Conservation (phyloP, 2,329 filamentous ascomycete genomes). For the Fusarium sp. region DNA sequence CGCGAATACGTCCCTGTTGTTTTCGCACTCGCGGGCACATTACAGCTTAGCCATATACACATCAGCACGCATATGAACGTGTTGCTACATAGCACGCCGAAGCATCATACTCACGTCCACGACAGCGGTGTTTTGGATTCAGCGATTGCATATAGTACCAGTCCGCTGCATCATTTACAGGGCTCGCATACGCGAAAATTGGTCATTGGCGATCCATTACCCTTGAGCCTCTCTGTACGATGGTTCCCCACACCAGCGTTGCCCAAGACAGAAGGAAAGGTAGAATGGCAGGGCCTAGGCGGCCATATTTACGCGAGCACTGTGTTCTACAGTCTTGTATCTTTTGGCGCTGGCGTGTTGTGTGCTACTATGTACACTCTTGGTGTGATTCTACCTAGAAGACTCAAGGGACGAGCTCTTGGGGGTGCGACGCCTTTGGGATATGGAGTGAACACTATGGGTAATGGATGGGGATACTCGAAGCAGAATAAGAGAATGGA, state of each 20-base stretch:
- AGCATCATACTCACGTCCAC: conserved; percentile 69
- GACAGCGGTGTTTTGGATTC: conserved; percentile 85
- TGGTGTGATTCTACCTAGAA: conserved; percentile 65
- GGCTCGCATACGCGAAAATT: conserved; percentile 69
- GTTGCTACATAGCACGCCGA: conserved; percentile 76
- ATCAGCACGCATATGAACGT: conserved; percentile 91
- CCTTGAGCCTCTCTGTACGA: conserved; percentile 79
- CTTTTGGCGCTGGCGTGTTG: conserved; percentile 65
- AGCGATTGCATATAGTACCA: conserved; percentile 86
- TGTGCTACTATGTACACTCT: conserved; percentile 68
- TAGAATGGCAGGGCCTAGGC: conserved; percentile 72
- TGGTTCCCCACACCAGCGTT: conserved; percentile 85
- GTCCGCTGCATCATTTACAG: conserved; percentile 70
- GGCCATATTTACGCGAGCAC: conserved; percentile 72
- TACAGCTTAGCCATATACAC: conserved; percentile 90
- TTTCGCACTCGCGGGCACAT: conserved; percentile 86
- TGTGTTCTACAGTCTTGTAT: conserved; percentile 68
- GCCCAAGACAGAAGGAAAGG: conserved; percentile 71
- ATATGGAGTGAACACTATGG: conserved; percentile 61
- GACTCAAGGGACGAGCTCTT: conserved; percentile 60
- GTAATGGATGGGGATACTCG: conserved; percentile 66
- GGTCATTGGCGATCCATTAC: conserved; percentile 86
- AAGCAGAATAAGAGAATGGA: conserved; percentile 60
- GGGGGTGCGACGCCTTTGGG: conserved; percentile 68
- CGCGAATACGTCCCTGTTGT: conserved; percentile 83